Percentiles rank a stretch among this genome's conserved stretches.
phyloP scores from a whole-genome alignment of 2,329 filamentous ascomycete genomes.

The Calonectria honghensis region DNA sequence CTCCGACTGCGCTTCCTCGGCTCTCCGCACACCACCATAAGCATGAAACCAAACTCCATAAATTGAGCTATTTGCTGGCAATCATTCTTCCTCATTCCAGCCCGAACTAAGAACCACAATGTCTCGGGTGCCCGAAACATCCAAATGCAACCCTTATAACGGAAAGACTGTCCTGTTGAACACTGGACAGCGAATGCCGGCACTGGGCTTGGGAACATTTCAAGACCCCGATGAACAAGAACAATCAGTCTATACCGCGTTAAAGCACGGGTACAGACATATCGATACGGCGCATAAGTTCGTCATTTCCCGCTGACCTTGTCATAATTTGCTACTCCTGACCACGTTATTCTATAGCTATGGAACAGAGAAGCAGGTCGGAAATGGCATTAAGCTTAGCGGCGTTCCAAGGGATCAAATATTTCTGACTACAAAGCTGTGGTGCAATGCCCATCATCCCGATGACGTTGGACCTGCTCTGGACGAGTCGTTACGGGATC shows the following conservation, averaged over 20 bases:
- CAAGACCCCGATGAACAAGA: slow-evolving; percentile 55
- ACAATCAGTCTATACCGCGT: slow-evolving; percentile 49
- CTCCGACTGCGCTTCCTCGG: too few species aligned
- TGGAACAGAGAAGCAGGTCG: slow-evolving; percentile 46
- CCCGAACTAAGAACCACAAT: too few species aligned
- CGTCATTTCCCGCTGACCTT: neutral
- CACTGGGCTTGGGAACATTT: slow-evolving; percentile 56
- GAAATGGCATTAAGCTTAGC: slow-evolving; percentile 57
- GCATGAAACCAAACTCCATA: too few species aligned
- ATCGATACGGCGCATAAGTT: slow-evolving; percentile 58
- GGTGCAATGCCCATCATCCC: slow-evolving; percentile 56
- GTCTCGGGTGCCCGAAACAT: too few species aligned
- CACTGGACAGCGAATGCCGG: slow-evolving; percentile 40
- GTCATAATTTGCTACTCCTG: neutral
- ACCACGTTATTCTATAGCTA: slow-evolving; percentile 4
- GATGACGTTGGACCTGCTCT: slow-evolving; percentile 53
- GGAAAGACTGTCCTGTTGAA: slow-evolving; percentile 18
- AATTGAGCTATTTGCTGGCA: too few species aligned
- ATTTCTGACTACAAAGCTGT: slow-evolving; percentile 67
- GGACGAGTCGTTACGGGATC: slow-evolving; percentile 52
- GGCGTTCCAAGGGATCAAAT: slow-evolving; percentile 66
- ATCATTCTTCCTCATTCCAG: too few species aligned
- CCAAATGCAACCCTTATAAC: neutral
- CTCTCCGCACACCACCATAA: too few species aligned
- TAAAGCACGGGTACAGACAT: slow-evolving; percentile 58